Conservation (phyloP, 768 basidiomycete species). For the Pulveroboletus sp. region DNA sequence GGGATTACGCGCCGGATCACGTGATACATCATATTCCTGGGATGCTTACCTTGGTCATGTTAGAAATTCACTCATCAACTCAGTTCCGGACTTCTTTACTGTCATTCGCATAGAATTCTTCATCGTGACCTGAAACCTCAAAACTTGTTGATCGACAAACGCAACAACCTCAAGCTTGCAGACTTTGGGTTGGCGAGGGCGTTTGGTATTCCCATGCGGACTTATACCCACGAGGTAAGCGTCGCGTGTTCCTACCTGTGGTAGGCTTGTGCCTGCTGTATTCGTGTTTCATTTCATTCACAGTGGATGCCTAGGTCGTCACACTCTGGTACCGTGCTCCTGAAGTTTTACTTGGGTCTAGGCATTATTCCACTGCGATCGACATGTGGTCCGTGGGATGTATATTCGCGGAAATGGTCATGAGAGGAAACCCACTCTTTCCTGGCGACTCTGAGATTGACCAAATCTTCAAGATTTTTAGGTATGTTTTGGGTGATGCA, state of each 20-base stretch:
- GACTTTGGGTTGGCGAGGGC: constrained; percentile 96
- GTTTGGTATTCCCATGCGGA: constrained; percentile 96
- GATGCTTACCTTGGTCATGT: constrained; percentile 10
- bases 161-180: constrained; percentile 89
- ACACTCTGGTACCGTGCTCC: constrained; percentile 99
- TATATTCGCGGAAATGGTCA: constrained; percentile 98
- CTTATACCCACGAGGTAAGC: constrained; percentile 96
- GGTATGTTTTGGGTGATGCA: constrained; percentile 41
- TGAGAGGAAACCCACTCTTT: constrained; percentile 87
- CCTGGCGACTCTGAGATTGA: constrained; percentile 99
- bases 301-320: constrained; percentile 64
- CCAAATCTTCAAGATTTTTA: constrained; percentile 99
- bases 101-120: constrained; percentile 93
- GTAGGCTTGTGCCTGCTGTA: background rate
- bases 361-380: constrained; percentile 95
- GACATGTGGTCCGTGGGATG: constrained; percentile 99
- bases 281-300: constrained; percentile 6
- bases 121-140: constrained; percentile 97
- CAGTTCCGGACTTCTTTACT: constrained; percentile 85
- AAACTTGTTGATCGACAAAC: constrained; percentile 87
- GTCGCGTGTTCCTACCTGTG: constrained; percentile 1
- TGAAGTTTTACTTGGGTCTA: constrained; percentile 91
- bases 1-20: constrained; percentile 27
- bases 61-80: constrained; percentile 98
- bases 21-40: constrained; percentile 18